A percentile compares a stretch with the other conserved stretches of the same genome.
These are phyloP conservation scores for Chenopodium formosanum DNA, from an alignment of 148 eudicot species.

Conservation along the genomic window DNA sequence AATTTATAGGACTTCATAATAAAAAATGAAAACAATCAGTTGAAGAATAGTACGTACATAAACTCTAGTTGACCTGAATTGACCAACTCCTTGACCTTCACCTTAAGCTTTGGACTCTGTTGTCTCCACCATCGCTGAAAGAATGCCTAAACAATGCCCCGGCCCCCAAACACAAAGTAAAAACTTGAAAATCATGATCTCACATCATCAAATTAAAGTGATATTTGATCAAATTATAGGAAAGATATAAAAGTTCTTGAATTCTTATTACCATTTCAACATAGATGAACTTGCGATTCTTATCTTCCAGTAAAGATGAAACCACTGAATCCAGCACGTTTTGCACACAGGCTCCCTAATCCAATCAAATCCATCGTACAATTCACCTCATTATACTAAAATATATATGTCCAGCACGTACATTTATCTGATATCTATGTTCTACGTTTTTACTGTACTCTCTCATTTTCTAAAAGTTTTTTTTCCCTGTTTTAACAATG, in stretches of 20 bases:
- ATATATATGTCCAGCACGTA: background rate
- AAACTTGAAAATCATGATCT: background rate
- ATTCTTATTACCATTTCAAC: slow-evolving; percentile 57
- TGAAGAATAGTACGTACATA: slow-evolving; percentile 56
- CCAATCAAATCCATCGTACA: slow-evolving; percentile 14
- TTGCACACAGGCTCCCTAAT: slow-evolving; percentile 76
- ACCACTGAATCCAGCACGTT: slow-evolving; percentile 74
- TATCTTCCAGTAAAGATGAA: slow-evolving; percentile 52
- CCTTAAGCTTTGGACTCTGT: slow-evolving; percentile 53
- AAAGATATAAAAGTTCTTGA: background rate
- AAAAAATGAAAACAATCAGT: background rate
- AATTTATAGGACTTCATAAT: background rate
- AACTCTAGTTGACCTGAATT: slow-evolving; percentile 71
- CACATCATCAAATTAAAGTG: background rate
- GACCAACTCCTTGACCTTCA: slow-evolving; percentile 67
- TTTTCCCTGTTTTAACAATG: too few species aligned
- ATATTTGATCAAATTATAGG: background rate
- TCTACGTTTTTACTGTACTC: background rate
- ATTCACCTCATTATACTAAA: background rate
- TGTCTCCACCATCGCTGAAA: slow-evolving; percentile 84
- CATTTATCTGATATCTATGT: background rate
- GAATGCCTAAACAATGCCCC: slow-evolving; percentile 48
- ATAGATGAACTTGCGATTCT: slow-evolving; percentile 63
- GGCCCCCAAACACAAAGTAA: background rate
- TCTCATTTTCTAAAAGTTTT: too few species aligned